Conservation (phyloP, 1,284 basidiomycete genomes). For the Puccinia hordei region DNA sequence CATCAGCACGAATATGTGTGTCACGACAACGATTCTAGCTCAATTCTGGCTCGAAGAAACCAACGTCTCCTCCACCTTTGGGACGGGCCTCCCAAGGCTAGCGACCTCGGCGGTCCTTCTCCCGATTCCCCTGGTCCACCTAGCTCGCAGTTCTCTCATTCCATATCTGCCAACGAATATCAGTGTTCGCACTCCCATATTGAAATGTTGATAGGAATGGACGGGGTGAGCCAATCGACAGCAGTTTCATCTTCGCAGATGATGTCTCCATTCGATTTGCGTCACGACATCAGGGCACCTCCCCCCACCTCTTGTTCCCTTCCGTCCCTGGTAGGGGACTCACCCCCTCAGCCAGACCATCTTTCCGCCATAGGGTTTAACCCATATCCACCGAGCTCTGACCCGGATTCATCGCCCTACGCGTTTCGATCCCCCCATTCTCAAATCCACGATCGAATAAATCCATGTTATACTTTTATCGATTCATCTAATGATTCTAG, state of each 20-base stretch:
- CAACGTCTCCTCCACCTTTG: constrained; percentile 31
- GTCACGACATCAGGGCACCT: constrained; percentile 10
- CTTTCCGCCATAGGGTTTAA: background rate
- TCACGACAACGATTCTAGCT: background rate
- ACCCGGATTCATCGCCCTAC: constrained; percentile 2
- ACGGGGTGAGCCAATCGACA: background rate
- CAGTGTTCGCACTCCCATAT: background rate
- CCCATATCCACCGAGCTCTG: background rate
- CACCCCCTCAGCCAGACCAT: background rate
- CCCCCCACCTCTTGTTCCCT: constrained; percentile 16
- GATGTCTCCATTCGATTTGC: constrained; percentile 7
- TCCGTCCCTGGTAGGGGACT: constrained; percentile 12
- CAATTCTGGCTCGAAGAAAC: constrained; percentile 14
- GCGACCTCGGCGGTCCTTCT: background rate
- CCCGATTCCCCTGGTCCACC: background rate
- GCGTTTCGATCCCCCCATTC: constrained; percentile 5
- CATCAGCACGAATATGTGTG: background rate
- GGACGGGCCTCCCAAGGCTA: background rate
- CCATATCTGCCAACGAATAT: constrained; percentile 2
- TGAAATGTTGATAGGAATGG: constrained; percentile 28
- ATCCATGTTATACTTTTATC: constrained; percentile 22
- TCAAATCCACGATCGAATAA: constrained; percentile 9
- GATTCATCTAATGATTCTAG: constrained; percentile 11
- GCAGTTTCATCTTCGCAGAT: constrained; percentile 25
- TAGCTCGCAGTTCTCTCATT: background rate